phyloP scores from a whole-genome alignment of 2,329 filamentous ascomycete genomes.

The Paraphaeosphaeria minitans region DNA sequence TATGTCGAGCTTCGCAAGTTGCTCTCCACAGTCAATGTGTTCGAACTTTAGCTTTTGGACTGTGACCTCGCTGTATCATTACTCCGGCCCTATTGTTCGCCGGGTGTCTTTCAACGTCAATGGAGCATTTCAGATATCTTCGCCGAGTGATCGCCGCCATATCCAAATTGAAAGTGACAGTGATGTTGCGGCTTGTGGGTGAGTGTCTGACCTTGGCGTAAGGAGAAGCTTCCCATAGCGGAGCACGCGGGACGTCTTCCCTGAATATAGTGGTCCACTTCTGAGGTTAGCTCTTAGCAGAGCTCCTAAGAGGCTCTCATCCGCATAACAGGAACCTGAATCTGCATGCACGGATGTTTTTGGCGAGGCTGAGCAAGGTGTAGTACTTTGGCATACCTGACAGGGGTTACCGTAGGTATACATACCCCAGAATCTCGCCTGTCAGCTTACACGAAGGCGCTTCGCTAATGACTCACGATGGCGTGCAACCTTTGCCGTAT shows the following conservation, averaged over 20 bases:
- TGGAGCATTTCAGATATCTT: conserved; percentile 1
- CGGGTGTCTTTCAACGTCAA: conserved; percentile 16
- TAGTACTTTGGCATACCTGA: not conserved
- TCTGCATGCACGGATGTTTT: conserved; percentile 11
- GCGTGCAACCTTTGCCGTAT: not conserved
- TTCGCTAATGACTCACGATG: not conserved
- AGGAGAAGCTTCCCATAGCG: conserved; percentile 27
- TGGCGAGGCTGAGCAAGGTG: not conserved
- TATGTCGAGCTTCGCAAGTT: not conserved
- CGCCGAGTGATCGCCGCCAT: conserved; percentile 14
- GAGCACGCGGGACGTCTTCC: conserved; percentile 44
- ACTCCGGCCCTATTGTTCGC: not conserved
- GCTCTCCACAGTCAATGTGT: not conserved
- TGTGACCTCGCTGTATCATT: not conserved
- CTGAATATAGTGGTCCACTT: conserved; percentile 27
- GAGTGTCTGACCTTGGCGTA: conserved; percentile 18
- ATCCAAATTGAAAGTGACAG: conserved; percentile 18
- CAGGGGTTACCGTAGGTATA: not conserved
- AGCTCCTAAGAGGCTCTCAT: conserved; percentile 28
- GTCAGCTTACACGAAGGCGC: not conserved
- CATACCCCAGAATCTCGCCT: not conserved
- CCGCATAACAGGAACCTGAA: conserved; percentile 27
- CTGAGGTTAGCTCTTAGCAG: conserved; percentile 25
- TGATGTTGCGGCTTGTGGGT: conserved; percentile 20
- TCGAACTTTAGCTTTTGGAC: not conserved